Evolutionary conservation across 139 green algal genomes (phyloP), one percentile per base, ranked within the genome.

Genomic region (Coelastrella sp.): DNA sequence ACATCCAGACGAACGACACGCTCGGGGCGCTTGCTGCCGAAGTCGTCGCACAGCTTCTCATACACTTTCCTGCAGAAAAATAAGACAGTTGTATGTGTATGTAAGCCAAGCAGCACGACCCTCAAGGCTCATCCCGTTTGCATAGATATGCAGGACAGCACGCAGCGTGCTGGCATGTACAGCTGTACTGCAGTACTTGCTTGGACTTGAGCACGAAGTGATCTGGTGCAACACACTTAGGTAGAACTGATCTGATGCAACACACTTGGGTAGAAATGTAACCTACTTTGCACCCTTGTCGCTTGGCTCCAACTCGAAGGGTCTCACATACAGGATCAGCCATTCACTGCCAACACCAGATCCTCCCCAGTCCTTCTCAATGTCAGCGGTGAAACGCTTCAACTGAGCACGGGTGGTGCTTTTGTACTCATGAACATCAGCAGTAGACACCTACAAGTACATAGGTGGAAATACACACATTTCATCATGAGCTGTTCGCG

Each of bases 371-470:
- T 93, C 91, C 15, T 69, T 64, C 68, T 95, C 93, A 3, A 89
- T 51, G 25, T 97, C 94, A 3, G 89, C 38, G 35, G 95, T 85
- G 1, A 81, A 86, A 41, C 83, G 84, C 81, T 93, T 94, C 45
- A 91, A 25, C 48, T 79, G 51, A 15, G 74, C 79, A 27, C 84
- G 83, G 13, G 66, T 40, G 5, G 57, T 71, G 72, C 41, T 51
- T 53, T 83, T 84, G 91, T 97, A 98, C n/a, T 97, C 94, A 21
- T 95, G 88, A 21, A 88, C 45, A 51, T 97, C 94, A 3, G 91
- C 85, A 25, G 85, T 92, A 5, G 86, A 90, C 32, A 96, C 88
- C 92, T 95, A 87, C 17, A 66, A 9, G 57, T 66, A 66, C 57
- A 66, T 8, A 21, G 45, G 45, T 53, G 8, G 45, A 11, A 21